phyloP scores from a whole-genome alignment of 495 filamentous ascomycete species.

The Durotheca rogersii region DNA sequence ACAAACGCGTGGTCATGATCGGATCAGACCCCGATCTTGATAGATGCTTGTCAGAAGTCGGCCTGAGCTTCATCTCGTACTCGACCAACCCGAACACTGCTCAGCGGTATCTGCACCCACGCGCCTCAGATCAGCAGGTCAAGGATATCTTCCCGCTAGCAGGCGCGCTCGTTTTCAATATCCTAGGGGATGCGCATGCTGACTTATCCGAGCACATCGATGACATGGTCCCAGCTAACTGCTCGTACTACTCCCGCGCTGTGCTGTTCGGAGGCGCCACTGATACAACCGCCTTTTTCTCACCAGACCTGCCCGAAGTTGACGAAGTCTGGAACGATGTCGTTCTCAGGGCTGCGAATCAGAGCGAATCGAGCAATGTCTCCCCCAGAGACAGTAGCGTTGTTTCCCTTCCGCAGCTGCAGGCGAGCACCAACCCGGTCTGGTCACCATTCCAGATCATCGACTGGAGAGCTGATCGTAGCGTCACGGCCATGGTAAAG shows the following conservation, averaged over 20 bases:
- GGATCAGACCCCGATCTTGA: slow-evolving; percentile 39
- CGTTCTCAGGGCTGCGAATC: slow-evolving; percentile 18
- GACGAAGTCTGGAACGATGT: slow-evolving; percentile 29
- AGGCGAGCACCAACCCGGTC: neutral
- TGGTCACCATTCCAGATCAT: slow-evolving; percentile 32
- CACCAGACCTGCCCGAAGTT: no score
- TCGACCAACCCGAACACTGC: slow-evolving; percentile 12
- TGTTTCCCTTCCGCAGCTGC: slow-evolving; percentile 28
- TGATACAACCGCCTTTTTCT: neutral
- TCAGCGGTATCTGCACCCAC: slow-evolving; percentile 35
- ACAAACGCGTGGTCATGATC: slow-evolving; percentile 31
- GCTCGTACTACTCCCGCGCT: slow-evolving; percentile 22
- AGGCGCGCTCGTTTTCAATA: slow-evolving; percentile 35
- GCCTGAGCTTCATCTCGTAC: slow-evolving; percentile 13
- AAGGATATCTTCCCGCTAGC: slow-evolving; percentile 27
- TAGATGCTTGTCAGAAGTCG: slow-evolving; percentile 31
- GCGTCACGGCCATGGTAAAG: slow-evolving; percentile 18
- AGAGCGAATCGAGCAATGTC: neutral
- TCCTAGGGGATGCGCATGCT: slow-evolving; percentile 21
- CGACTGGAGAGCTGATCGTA: slow-evolving; percentile 43
- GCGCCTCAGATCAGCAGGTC: slow-evolving; percentile 25
- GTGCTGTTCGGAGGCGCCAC: slow-evolving; percentile 1
- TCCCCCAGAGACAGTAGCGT: neutral
- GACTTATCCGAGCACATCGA: slow-evolving; percentile 31
- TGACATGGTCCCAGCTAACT: slow-evolving; percentile 22